Evolutionary conservation across 2,329 filamentous ascomycete species (phyloP), one percentile per base, ranked within the genome.

Genomic region (Ascochyta fabae): DNA sequence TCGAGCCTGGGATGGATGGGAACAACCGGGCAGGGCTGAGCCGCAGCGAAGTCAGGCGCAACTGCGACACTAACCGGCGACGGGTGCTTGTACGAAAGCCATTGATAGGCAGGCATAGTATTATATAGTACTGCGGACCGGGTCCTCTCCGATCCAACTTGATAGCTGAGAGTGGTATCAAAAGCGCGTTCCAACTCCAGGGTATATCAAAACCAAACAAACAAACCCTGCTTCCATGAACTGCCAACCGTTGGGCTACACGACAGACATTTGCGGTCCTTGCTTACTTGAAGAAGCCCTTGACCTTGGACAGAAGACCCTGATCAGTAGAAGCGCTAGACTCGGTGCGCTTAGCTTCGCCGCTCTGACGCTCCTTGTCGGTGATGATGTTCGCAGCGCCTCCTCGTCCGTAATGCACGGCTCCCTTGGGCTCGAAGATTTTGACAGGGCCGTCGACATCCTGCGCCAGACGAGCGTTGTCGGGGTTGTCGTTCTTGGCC

Each of bases 401-500:
- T 34, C 90, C 90, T 35, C 90, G 87, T 36, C 90, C 90, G 67
- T 86, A 83, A 73, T 92, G 87, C 54, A 84, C 83, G 26, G 82
- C 82, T 38, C 82, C 83, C 68, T 85, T 86, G 39, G 80, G 75
- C 53, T 86, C 83, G 59, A 86, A 71, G 42, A 56, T 40, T 56
- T 68, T 65, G 2, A 62, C 62, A 9, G 68, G 65, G 6, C 86
- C 85, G 56, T 88, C 86, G 58, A 97, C 91, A 68, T 97, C 93
- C 76, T 98, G 94, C 38, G 87, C 87, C 50, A 86, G 82, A 60
- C 93, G 88, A 33, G 93, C 91, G 72, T 91, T 71, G 59, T 84
- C 82, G 8, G 86, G 83, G 60, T 79, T 86, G 66, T 95, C 88
- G 60, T 86, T 86, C 71, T 88, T 88, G 43, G 89, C 87, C 89